A percentile compares a stretch with the other conserved stretches of the same genome.
These are phyloP conservation scores for Tuber borchii DNA, from an alignment of 495 filamentous ascomycete species.

Conservation along the genomic window DNA sequence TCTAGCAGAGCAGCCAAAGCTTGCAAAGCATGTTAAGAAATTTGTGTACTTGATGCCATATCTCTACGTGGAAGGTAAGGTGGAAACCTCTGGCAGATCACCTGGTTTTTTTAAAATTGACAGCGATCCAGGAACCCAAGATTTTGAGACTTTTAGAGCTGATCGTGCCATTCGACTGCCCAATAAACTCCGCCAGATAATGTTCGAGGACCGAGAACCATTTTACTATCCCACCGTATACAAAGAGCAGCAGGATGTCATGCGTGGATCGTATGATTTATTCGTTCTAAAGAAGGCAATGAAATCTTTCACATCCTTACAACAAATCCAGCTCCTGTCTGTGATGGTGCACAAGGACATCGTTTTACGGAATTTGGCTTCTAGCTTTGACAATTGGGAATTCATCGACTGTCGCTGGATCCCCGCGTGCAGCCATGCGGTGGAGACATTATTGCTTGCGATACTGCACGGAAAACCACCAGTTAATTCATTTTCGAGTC, in stretches of 20 bases:
- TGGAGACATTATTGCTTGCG: conserved; percentile 35
- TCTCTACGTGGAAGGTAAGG: conserved; percentile 42
- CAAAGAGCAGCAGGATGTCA: conserved; percentile 41
- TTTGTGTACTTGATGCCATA: conserved; percentile 43
- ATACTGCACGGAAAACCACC: conserved; percentile 32
- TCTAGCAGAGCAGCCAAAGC: conserved; percentile 33
- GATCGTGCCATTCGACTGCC: conserved; percentile 36
- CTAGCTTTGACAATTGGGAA: conserved; percentile 38
- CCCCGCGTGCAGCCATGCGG: conserved; percentile 39
- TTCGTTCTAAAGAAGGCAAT: conserved; percentile 39
- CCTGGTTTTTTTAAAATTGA: conserved; percentile 27
- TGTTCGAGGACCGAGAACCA: conserved; percentile 40
- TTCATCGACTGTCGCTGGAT: conserved; percentile 42
- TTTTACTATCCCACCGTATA: conserved; percentile 37
- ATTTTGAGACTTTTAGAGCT: conserved; percentile 40
- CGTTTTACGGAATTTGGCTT: conserved; percentile 40
- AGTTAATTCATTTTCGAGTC: conserved; percentile 39
- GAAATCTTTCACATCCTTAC: conserved; percentile 38
- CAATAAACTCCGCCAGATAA: conserved; percentile 40
- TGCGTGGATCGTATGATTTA: conserved; percentile 34
- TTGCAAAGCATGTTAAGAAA: conserved; percentile 41
- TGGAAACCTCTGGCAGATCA: conserved; percentile 20
- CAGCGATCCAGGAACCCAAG: conserved; percentile 33
- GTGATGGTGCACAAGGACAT: conserved; percentile 42
- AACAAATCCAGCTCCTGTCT: conserved; percentile 37